These are phyloP conservation scores for Monosiga brevicollis DNA, from an alignment of 78 protist genomes.

Conservation along the genomic window DNA sequence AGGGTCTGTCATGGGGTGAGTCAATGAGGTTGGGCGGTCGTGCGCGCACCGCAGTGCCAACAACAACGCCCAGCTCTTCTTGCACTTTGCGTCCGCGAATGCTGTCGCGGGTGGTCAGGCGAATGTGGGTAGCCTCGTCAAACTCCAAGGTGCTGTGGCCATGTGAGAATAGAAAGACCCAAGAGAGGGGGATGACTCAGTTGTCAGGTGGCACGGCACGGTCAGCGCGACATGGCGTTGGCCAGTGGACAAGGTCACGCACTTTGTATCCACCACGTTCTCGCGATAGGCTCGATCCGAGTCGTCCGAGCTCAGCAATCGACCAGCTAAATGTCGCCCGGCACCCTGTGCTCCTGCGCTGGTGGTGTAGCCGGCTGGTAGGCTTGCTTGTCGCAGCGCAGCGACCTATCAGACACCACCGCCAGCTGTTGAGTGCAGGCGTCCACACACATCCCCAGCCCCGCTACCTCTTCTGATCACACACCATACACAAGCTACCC, in stretches of 20 bases:
- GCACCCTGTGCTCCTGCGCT: not conserved
- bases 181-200: not conserved
- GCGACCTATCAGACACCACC: no score
- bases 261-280: not conserved
- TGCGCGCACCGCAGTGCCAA: not conserved
- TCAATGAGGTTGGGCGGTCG: not conserved
- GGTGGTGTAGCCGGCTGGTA: no score
- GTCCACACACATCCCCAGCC: no score
- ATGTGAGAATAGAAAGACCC: not conserved
- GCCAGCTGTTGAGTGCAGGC: no score
- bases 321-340: not conserved
- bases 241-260: not conserved
- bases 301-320: not conserved
- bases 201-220: no score
- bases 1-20: not conserved
- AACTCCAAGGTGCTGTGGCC: not conserved
- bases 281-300: not conserved
- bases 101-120: not conserved
- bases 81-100: not conserved
- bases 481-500: not conserved
- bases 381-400: no score
- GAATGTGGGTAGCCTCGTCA: not conserved
- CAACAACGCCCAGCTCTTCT: not conserved
- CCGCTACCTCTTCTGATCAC: not conserved
- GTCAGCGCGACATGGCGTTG: no score